A percentile compares a stretch with the other conserved stretches of the same genome.
Conservation (phyloP, 1,139 yeast genomes). For the Scheffersomyces parashehatae region DNA sequence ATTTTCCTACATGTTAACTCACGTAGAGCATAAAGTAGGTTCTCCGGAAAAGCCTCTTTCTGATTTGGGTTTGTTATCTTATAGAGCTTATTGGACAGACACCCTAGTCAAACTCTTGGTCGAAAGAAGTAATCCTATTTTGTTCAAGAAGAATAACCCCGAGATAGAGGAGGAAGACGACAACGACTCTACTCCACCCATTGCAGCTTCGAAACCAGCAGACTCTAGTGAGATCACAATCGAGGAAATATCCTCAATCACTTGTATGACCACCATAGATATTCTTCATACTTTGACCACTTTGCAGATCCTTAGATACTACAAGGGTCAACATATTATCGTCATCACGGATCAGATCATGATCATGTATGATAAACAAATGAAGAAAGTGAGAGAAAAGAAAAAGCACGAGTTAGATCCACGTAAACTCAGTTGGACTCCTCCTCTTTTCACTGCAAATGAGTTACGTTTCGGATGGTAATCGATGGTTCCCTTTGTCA, state of each 20-base stretch:
- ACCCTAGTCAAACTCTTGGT: constrained; percentile 73
- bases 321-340: constrained; percentile 94
- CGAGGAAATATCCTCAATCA: constrained; percentile 82
- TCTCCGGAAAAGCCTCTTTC: constrained; percentile 97
- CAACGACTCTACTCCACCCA: constrained; percentile 22
- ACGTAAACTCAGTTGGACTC: constrained; percentile 77
- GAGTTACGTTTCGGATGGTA: constrained; percentile 96
- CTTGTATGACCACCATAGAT: constrained; percentile 97
- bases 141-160: constrained; percentile 42
- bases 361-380: constrained; percentile 71
- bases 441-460: constrained; percentile 95
- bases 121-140: constrained; percentile 51
- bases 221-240: constrained; percentile 73
- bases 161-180: constrained; percentile 28
- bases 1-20: constrained; percentile 86
- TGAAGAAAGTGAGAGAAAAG: constrained; percentile 55
- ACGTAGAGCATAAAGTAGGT: constrained; percentile 85
- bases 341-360: constrained; percentile 84
- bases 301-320: constrained; percentile 83
- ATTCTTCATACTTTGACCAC: constrained; percentile 92
- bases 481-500: not conserved
- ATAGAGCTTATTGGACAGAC: constrained; percentile 97
- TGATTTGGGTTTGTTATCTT: constrained; percentile 87
- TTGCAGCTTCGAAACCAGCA: constrained; percentile 19
- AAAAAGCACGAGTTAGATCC: constrained; percentile 81